Percentiles rank a stretch among this genome's conserved stretches.
Evolutionary conservation across 2,329 filamentous ascomycete species (phyloP).

Genomic region (Alternaria postmessia): DNA sequence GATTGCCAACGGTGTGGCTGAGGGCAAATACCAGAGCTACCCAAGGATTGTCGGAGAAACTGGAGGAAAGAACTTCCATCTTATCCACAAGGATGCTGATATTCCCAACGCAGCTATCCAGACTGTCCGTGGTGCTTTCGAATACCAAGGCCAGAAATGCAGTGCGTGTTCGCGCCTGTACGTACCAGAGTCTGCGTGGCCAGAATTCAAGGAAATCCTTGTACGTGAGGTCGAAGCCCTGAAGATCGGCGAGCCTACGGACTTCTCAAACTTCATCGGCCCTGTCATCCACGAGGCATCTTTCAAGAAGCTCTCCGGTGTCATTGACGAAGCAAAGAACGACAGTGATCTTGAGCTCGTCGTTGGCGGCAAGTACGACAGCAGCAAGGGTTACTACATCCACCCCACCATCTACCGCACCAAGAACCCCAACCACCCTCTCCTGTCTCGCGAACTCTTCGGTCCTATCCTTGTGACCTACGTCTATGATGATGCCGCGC

Average conservation of each 20-base stretch:
- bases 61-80: slow-evolving; percentile 92
- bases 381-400: slow-evolving; percentile 81
- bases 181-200: slow-evolving; percentile 77
- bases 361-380: slow-evolving; percentile 79
- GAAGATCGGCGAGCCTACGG: slow-evolving; percentile 73
- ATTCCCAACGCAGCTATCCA: slow-evolving; percentile 80
- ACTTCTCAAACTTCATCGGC: slow-evolving; percentile 82
- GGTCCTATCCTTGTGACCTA: slow-evolving; percentile 78
- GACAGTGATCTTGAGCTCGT: slow-evolving; percentile 77
- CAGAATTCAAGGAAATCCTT: slow-evolving; percentile 73
- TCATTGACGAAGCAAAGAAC: slow-evolving; percentile 81
- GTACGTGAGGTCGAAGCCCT: slow-evolving; percentile 74
- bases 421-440: slow-evolving; percentile 74
- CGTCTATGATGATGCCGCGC: slow-evolving; percentile 75
- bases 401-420: slow-evolving; percentile 84
- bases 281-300: slow-evolving; percentile 84
- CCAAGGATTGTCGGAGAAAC: slow-evolving; percentile 91
- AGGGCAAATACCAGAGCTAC: slow-evolving; percentile 84
- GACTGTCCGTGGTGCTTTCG: slow-evolving; percentile 86
- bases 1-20: slow-evolving; percentile 81
- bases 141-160: slow-evolving; percentile 93
- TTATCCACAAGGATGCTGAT: slow-evolving; percentile 80
- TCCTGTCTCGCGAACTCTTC: slow-evolving; percentile 82
- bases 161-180: slow-evolving; percentile 84
- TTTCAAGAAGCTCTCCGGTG: slow-evolving; percentile 80